phyloP scores from a whole-genome alignment of 805 yeast genomes.

The Torulaspora maleeae region DNA sequence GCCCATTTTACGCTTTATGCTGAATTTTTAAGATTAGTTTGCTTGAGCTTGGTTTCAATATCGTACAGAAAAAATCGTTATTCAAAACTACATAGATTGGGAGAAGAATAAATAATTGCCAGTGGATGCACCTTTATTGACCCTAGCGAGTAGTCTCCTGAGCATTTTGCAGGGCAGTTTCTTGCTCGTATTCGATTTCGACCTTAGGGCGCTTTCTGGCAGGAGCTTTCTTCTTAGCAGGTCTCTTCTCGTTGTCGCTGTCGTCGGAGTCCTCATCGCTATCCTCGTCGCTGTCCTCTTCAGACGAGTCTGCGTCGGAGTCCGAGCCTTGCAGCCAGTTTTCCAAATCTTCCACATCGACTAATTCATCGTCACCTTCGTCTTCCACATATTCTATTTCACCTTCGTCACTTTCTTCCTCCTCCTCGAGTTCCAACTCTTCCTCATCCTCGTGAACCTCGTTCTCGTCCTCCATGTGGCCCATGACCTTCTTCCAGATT shows the following conservation, averaged over 20 bases:
- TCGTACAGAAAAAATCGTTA: neutral
- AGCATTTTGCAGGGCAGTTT: constrained; percentile 37
- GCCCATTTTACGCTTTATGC: neutral
- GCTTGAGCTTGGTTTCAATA: neutral
- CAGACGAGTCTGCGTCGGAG: constrained; percentile 30
- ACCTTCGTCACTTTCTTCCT: constrained; percentile 56
- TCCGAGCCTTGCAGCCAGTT: constrained; percentile 70
- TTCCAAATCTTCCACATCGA: constrained; percentile 89
- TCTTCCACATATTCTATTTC: constrained; percentile 87
- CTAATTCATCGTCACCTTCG: constrained; percentile 83
- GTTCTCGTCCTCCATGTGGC: constrained; percentile 69
- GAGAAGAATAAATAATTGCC: neutral
- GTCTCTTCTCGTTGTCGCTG: constrained; percentile 37
- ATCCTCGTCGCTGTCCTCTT: constrained; percentile 33
- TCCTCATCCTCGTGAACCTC: constrained; percentile 45
- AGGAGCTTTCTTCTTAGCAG: constrained; percentile 36
- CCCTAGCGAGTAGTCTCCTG: constrained; percentile 29
- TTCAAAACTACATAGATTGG: neutral
- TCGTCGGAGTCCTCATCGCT: constrained; percentile 38
- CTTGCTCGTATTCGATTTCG: constrained; percentile 83
- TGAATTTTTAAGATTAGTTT: neutral
- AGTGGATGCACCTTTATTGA: neutral
- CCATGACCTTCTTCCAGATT: constrained; percentile 91
- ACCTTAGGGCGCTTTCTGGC: constrained; percentile 62
- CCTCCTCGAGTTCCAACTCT: constrained; percentile 46